A percentile compares a stretch with the other conserved stretches of the same genome.
These are phyloP conservation scores for Ceratocystis alfenasii DNA, from an alignment of 2,329 filamentous ascomycete species.

Conservation along the genomic window DNA sequence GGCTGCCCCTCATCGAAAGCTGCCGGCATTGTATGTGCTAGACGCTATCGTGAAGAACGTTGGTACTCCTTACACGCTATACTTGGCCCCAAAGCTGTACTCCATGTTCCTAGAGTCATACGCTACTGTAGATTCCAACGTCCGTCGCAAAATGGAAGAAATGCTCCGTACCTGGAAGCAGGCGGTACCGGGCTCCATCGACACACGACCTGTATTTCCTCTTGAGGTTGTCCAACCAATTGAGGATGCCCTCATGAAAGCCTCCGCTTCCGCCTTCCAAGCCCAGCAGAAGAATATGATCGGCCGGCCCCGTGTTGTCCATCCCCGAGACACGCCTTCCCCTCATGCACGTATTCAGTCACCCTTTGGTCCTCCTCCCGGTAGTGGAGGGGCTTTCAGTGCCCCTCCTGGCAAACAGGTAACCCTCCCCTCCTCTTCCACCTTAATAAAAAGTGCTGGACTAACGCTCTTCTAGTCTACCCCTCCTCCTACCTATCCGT, in stretches of 20 bases:
- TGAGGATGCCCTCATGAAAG: slow-evolving; percentile 86
- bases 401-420: slow-evolving; percentile 18
- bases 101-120: slow-evolving; percentile 96
- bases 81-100: slow-evolving; percentile 84
- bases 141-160: slow-evolving; percentile 85
- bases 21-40: slow-evolving; percentile 92
- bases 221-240: slow-evolving; percentile 79
- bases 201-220: slow-evolving; percentile 83
- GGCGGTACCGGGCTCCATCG: slow-evolving; percentile 83
- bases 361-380: slow-evolving; percentile 4
- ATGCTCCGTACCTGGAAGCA: slow-evolving; percentile 98
- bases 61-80: slow-evolving; percentile 91
- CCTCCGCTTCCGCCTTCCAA: slow-evolving; percentile 49
- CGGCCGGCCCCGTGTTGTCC: slow-evolving; percentile 44
- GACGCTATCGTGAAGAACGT: slow-evolving; percentile 99
- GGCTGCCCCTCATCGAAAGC: slow-evolving; percentile 77
- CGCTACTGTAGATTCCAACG: slow-evolving; percentile 68
- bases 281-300: slow-evolving; percentile 39
- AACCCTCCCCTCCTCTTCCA: neutral
- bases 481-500: slow-evolving; percentile 3
- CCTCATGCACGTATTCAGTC: slow-evolving; percentile 9
- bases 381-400: slow-evolving; percentile 1
- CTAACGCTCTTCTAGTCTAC: slow-evolving; percentile 3
- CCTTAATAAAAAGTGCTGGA: neutral
- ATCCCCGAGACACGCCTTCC: slow-evolving; percentile 51